A percentile compares a stretch with the other conserved stretches of the same genome.
Evolutionary conservation across 805 yeast species (phyloP).

Genomic region (Isabelozyma rhagii): DNA sequence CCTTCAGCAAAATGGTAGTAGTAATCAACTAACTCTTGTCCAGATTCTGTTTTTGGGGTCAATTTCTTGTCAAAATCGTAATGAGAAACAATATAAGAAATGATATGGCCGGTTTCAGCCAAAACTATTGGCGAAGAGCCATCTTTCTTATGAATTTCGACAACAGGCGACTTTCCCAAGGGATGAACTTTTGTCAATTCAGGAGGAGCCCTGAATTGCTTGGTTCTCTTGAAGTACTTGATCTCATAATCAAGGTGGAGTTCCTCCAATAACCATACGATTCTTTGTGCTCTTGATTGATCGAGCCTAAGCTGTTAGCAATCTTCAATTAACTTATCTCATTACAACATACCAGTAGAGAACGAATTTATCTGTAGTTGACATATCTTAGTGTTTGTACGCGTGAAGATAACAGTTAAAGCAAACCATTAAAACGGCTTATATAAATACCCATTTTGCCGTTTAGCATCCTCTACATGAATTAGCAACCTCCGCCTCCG

Average conservation of each 20-base stretch:
- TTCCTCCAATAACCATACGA: constrained; percentile 37
- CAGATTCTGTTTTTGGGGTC: constrained; percentile 35
- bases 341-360: constrained; percentile 20
- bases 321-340: background rate
- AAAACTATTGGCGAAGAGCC: constrained; percentile 17
- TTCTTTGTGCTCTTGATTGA: constrained; percentile 34
- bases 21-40: constrained; percentile 45
- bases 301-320: constrained; percentile 18
- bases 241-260: constrained; percentile 30
- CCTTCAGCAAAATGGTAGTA: constrained; percentile 62
- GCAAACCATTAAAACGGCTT: too few relatives aligned
- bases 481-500: too few relatives aligned
- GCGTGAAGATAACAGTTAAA: background rate
- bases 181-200: constrained; percentile 31
- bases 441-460: too few relatives aligned
- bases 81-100: constrained; percentile 47
- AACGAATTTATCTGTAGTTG: constrained; percentile 10
- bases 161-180: constrained; percentile 33
- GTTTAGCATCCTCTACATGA: too few relatives aligned
- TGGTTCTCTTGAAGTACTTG: constrained; percentile 23
- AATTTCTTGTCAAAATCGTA: constrained; percentile 45
- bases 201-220: constrained; percentile 28
- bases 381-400: background rate
- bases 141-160: constrained; percentile 19
- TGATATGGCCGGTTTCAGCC: constrained; percentile 62